Evolutionary conservation across 2,329 filamentous ascomycete genomes (phyloP).

Genomic region (Pleoardoris graminearum): DNA sequence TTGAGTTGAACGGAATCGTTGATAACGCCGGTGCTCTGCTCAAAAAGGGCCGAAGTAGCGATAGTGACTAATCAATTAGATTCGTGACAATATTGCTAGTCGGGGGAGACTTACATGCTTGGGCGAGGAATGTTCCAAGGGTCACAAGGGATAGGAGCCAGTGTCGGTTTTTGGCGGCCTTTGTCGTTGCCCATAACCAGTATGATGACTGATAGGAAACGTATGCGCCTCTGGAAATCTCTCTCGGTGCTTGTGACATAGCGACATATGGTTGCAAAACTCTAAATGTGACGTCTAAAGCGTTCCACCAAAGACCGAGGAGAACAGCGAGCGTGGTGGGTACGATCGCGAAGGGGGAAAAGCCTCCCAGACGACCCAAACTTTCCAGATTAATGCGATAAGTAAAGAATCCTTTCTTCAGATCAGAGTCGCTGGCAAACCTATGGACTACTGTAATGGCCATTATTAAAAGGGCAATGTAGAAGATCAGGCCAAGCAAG

Average conservation of each 20-base stretch:
- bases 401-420: constrained; percentile 17
- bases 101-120: constrained; percentile 12
- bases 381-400: constrained; percentile 12
- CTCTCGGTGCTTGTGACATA: constrained; percentile 17
- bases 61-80: constrained; percentile 15
- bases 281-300: constrained; percentile 21
- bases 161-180: constrained; percentile 15
- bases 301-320: constrained; percentile 26
- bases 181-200: constrained; percentile 21
- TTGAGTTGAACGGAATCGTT: constrained; percentile 3
- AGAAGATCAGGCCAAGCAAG: constrained; percentile 2
- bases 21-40: constrained; percentile 10
- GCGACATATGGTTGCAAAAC: constrained; percentile 23
- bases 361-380: constrained; percentile 7
- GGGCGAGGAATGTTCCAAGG: constrained; percentile 14
- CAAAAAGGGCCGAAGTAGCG: constrained; percentile 16
- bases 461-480: constrained; percentile 6
- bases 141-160: constrained; percentile 20
- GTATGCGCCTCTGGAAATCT: constrained; percentile 12
- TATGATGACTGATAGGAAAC: constrained; percentile 24
- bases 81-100: not conserved
- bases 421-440: constrained; percentile 7
- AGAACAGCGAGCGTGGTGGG: constrained; percentile 21
- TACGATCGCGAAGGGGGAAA: constrained; percentile 23
- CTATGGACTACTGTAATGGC: constrained; percentile 12